Base-by-base conservation (phyloP, 495 filamentous ascomycete species). In the Talaromyces trachyspermus region DNA sequence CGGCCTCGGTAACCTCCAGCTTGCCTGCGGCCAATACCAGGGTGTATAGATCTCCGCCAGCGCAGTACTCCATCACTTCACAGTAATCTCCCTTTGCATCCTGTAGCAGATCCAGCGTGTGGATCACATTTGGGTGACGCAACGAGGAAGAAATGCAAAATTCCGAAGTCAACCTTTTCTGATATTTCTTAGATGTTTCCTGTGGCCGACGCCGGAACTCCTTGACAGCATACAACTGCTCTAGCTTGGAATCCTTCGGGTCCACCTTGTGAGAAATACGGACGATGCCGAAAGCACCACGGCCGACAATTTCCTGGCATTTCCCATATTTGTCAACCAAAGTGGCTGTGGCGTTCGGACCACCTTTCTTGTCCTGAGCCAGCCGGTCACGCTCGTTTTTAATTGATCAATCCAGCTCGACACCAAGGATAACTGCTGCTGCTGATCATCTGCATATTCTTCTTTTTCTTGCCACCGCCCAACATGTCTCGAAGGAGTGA, bases 1-100 rank as follows among this genome's bases (percentile, higher is more conserved):
- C 92, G 22, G 92, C 92, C 63, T 99, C 92, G 32, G 76, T 63
- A 47, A 95, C 90, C 56, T 97, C 92, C 39, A 99, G 78, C 60
- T 95, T 95, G 22, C 88, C 89, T 18, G 91, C 88, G 9, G 91
- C 80, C 37, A 99, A 81, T 19, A 97, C 85, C 17, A 99, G 75
- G 0, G 89, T 95, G 66, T 99, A 99, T 17, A 99, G 77, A 67
- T 99, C 92, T 27, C 92, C 92, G 45, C 92, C 92, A 25, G 90
- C 88, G 59, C 94, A 97, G 64, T 90, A 99, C 65, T 99, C 92
- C 92, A 99, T 99, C 23, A 97, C 92, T 66, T 99, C 92, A 70
- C 92, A 99, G 68, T 92, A 97, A 63, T 96, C 90, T 49, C 94
- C 92, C 66, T 97, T 99, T 44, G 90, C 80, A 60, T 97, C 92